phyloP scores from a whole-genome alignment of 2,329 filamentous ascomycete species.

The Hysterium pulicare region DNA sequence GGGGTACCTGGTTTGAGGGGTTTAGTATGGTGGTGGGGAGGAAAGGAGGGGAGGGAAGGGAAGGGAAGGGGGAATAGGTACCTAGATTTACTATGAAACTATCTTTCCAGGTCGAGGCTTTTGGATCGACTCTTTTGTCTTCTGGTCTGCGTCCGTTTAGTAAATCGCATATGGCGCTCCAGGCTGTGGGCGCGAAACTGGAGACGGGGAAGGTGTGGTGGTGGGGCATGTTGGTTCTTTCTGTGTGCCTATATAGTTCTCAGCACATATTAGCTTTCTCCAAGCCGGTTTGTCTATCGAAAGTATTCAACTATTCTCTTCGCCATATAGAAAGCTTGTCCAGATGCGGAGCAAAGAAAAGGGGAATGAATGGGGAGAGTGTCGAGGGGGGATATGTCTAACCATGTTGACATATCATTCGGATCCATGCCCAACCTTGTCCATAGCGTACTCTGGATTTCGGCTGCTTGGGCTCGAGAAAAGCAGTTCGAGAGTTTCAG shows the following conservation, averaged over 20 bases:
- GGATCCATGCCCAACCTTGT: conserved; percentile 63
- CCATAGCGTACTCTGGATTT: conserved; percentile 56
- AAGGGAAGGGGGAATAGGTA: no score
- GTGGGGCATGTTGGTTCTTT: conserved; percentile 62
- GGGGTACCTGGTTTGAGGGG: no score
- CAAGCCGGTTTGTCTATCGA: no score
- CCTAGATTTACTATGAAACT: conserved; percentile 69
- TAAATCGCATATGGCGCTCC: conserved; percentile 65
- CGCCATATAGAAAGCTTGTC: no score
- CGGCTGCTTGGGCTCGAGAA: conserved; percentile 45
- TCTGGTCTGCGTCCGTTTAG: no score
- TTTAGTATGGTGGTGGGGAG: no score
- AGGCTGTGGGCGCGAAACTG: conserved; percentile 62
- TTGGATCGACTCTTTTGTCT: conserved; percentile 38
- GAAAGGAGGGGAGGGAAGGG: no score
- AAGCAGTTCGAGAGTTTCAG: conserved; percentile 54
- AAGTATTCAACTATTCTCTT: no score
- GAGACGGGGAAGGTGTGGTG: conserved; percentile 55
- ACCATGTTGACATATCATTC: conserved; percentile 63
- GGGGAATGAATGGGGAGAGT: not conserved
- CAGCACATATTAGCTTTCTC: no score
- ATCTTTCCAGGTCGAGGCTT: conserved; percentile 61
- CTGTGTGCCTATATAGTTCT: no score
- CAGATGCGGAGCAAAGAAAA: no score
- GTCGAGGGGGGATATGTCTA: conserved; percentile 1